These are phyloP conservation scores for Exophiala mesophila DNA, from an alignment of 2,329 filamentous ascomycete species.

Conservation along the genomic window DNA sequence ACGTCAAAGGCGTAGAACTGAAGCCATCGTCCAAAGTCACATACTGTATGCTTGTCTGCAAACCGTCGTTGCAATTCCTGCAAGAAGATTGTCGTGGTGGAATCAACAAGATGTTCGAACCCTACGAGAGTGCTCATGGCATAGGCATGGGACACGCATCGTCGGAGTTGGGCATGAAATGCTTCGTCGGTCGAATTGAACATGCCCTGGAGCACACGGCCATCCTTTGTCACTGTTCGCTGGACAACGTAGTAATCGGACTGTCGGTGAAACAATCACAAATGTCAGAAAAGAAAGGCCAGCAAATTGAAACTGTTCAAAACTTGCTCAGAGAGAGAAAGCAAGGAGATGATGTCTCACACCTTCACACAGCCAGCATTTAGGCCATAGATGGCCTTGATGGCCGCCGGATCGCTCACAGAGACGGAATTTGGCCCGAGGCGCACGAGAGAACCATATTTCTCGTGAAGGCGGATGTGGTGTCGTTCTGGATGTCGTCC, in stretches of 20 bases:
- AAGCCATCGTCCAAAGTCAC: slow-evolving; percentile 37
- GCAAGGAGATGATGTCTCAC: too few relatives aligned
- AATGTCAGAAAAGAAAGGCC: slow-evolving; percentile 5
- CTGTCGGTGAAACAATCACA: too few relatives aligned
- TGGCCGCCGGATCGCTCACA: slow-evolving; percentile 20
- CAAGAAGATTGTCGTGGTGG: slow-evolving; percentile 66
- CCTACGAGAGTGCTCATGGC: slow-evolving; percentile 33
- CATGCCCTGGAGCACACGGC: slow-evolving; percentile 26
- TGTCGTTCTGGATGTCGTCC: slow-evolving; percentile 24
- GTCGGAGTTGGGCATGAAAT: slow-evolving; percentile 38
- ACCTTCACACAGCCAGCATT: slow-evolving; percentile 20
- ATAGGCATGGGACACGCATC: slow-evolving; percentile 37
- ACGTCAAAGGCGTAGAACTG: slow-evolving; percentile 35
- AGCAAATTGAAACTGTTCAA: too few relatives aligned
- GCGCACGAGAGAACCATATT: slow-evolving; percentile 29
- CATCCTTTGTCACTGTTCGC: slow-evolving; percentile 28
- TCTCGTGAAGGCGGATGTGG: slow-evolving; percentile 25
- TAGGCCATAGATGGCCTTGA: slow-evolving; percentile 24
- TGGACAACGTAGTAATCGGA: slow-evolving; percentile 27
- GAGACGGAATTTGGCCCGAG: slow-evolving; percentile 32
- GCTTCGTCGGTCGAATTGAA: slow-evolving; percentile 39
- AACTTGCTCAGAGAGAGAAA: too few relatives aligned
- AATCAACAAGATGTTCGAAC: slow-evolving; percentile 68
- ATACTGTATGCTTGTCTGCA: slow-evolving; percentile 36
- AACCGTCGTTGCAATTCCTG: slow-evolving; percentile 55